Evolutionary conservation across 805 yeast genomes (phyloP).

Genomic region (Phaffomyces antillensis): DNA sequence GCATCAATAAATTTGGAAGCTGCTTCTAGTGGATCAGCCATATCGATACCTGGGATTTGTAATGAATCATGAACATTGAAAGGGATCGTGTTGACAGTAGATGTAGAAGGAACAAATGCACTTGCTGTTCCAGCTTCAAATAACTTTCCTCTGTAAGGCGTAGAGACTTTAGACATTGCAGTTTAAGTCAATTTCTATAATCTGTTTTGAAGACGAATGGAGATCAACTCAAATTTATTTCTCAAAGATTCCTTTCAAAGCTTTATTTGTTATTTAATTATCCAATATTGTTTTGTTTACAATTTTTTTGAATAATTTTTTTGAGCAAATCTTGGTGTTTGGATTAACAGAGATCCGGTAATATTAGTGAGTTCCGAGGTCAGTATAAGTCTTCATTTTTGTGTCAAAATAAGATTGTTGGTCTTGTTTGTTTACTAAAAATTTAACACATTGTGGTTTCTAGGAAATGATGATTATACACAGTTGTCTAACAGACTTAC

Average conservation of each 20-base stretch:
- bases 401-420: background rate
- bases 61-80: conserved; percentile 25
- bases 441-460: too few relatives aligned
- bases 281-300: conserved; percentile 2
- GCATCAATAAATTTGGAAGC: conserved; percentile 59
- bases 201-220: background rate
- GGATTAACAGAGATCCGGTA: background rate
- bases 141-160: conserved; percentile 19
- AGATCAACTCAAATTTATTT: background rate
- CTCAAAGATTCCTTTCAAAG: background rate
- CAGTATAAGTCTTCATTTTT: background rate
- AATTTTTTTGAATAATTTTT: conserved; percentile 1
- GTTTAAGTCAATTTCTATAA: background rate
- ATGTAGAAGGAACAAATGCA: conserved; percentile 4
- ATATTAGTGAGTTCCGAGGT: background rate
- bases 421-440: too few relatives aligned
- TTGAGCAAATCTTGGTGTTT: background rate
- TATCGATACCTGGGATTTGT: conserved; percentile 25
- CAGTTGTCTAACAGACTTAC: too few relatives aligned
- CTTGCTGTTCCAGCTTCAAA: conserved; percentile 7
- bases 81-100: conserved; percentile 9
- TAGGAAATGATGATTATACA: too few relatives aligned
- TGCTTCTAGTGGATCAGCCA: conserved; percentile 37
- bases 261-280: background rate
- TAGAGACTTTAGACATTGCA: conserved; percentile 19